Percentiles rank a stretch among this genome's conserved stretches.
These are phyloP conservation scores for Colletotrichum sp. DNA, from an alignment of 2,329 filamentous ascomycete species.

Conservation along the genomic window DNA sequence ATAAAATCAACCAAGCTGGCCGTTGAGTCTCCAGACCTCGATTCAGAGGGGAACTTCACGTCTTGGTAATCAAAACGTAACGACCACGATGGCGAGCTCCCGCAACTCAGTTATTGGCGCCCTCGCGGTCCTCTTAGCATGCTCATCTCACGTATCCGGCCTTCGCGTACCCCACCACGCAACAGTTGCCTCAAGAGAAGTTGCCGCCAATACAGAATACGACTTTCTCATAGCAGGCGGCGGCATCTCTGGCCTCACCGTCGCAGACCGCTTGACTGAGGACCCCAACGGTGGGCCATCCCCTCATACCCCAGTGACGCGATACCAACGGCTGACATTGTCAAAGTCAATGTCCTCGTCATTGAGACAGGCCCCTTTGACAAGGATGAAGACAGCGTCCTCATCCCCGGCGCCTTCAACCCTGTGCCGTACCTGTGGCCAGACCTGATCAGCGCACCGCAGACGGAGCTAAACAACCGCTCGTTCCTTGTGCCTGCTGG, in stretches of 20 bases:
- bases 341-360: slow-evolving; percentile 30
- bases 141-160: neutral
- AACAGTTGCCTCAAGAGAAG: neutral
- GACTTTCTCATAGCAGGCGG: slow-evolving; percentile 13
- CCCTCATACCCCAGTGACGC: neutral
- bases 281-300: neutral
- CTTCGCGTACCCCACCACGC: neutral
- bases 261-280: slow-evolving; percentile 2
- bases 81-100: neutral
- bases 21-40: neutral
- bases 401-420: slow-evolving; percentile 32
- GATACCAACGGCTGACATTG: neutral
- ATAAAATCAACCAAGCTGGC: neutral
- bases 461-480: slow-evolving; percentile 28
- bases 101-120: neutral
- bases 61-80: neutral
- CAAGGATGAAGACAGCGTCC: slow-evolving; percentile 28
- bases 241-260: slow-evolving; percentile 2
- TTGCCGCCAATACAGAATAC: neutral
- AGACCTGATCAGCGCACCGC: slow-evolving; percentile 26
- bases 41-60: rapidly evolving
- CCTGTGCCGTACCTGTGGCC: slow-evolving; percentile 34
- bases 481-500: slow-evolving; percentile 30
- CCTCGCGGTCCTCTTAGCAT: neutral
- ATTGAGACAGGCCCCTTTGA: slow-evolving; percentile 32